These are phyloP conservation scores for Cercospora brassicicola DNA, from an alignment of 2,329 filamentous ascomycete species.

Conservation along the genomic window DNA sequence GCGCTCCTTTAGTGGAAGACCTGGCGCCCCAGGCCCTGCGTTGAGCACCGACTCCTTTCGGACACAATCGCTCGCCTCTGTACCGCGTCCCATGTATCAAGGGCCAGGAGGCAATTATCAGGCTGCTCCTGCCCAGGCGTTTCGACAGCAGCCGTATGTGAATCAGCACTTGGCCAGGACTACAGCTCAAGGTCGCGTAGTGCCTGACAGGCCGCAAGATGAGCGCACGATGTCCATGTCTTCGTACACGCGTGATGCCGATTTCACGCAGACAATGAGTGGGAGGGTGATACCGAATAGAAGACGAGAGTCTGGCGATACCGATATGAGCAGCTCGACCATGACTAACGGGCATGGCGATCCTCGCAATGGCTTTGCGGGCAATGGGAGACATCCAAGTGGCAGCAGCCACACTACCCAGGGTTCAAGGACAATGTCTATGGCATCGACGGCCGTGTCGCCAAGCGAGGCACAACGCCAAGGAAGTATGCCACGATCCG, in stretches of 20 bases:
- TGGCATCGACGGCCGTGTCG: slow-evolving; percentile 79
- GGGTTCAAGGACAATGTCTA: slow-evolving; percentile 76
- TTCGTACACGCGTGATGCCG: slow-evolving; percentile 72
- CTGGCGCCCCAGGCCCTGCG: slow-evolving; percentile 53
- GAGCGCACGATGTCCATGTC: slow-evolving; percentile 97
- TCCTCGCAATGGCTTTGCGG: slow-evolving; percentile 27
- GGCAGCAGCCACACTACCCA: slow-evolving; percentile 40
- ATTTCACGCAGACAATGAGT: slow-evolving; percentile 85
- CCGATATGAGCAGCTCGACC: slow-evolving; percentile 27
- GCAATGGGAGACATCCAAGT: slow-evolving; percentile 31
- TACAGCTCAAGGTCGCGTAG: slow-evolving; percentile 85
- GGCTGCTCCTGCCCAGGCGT: slow-evolving; percentile 67
- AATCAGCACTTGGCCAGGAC: slow-evolving; percentile 66
- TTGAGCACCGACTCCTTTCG: slow-evolving; percentile 83
- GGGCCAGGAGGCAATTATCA: slow-evolving; percentile 59
- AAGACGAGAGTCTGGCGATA: slow-evolving; percentile 56
- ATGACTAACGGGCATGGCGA: slow-evolving; percentile 36
- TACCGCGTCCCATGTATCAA: slow-evolving; percentile 71
- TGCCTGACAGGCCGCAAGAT: slow-evolving; percentile 80
- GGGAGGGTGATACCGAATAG: slow-evolving; percentile 85
- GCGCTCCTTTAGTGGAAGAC: slow-evolving; percentile 38
- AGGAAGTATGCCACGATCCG: slow-evolving; percentile 37
- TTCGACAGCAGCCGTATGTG: slow-evolving; percentile 75
- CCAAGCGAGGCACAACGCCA: slow-evolving; percentile 33
- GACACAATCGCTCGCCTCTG: slow-evolving; percentile 86